A percentile compares a stretch with the other conserved stretches of the same genome.
These are phyloP conservation scores for Cyclostephanos tholiformis DNA, from an alignment of 108 stramenopile genomes.

Conservation along the genomic window DNA sequence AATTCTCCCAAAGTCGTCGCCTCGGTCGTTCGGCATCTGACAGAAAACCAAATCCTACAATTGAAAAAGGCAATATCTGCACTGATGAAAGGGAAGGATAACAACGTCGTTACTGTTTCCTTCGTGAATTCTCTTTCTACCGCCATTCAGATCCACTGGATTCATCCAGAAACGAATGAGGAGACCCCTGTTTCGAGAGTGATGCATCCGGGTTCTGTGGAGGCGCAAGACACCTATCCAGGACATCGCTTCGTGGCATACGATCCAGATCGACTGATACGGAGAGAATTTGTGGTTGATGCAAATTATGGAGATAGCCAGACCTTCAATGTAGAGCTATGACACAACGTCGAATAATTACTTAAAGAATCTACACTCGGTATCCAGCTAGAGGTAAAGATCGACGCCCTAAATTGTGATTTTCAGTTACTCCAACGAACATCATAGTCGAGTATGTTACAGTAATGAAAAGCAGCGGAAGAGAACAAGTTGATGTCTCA, in stretches of 20 bases:
- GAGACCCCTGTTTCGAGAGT: conserved; percentile 35
- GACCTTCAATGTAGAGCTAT: no score
- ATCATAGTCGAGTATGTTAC: no score
- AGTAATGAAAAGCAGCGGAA: no score
- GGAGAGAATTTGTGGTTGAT: no score
- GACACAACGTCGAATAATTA: no score
- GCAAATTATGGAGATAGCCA: no score
- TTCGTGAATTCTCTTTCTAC: conserved; percentile 57
- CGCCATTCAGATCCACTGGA: conserved; percentile 52
- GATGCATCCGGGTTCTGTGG: conserved; percentile 41
- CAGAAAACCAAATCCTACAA: conserved; percentile 30
- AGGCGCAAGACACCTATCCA: conserved; percentile 49
- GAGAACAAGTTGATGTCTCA: no score
- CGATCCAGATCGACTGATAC: conserved; percentile 34
- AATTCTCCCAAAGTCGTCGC: conserved; percentile 53
- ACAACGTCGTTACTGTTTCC: conserved; percentile 48
- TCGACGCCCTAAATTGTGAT: no score
- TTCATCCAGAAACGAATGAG: conserved; percentile 51
- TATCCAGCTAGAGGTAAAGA: no score
- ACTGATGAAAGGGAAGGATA: conserved; percentile 51
- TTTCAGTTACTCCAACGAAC: no score
- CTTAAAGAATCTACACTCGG: no score
- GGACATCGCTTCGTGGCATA: conserved; percentile 57
- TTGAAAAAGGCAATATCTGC: conserved; percentile 49
- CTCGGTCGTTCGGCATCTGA: conserved; percentile 40